Base-by-base conservation (phyloP, 2,329 filamentous ascomycete genomes). In the Cordyceps cicadae region DNA sequence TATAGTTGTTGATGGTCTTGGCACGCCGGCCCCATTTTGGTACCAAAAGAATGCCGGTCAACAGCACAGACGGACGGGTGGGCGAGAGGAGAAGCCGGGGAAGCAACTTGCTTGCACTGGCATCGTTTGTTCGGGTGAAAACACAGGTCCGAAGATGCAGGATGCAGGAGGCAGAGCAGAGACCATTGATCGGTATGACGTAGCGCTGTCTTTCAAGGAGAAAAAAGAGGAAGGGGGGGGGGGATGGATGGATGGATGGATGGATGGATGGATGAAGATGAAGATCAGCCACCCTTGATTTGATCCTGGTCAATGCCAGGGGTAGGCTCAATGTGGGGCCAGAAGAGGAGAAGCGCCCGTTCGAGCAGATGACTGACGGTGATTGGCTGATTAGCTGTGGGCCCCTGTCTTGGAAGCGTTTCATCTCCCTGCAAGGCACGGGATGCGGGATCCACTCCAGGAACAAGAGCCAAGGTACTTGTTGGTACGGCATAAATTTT, bases 351-450 rank as follows among this genome's bases (percentile, higher is more conserved):
- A 5, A 29, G 19, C 45, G n/a, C 45, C 45, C 19, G 19, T 49
- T 39, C n/a, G 51, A 17, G n/a, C n/a, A 32, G 45, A 58, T 51
- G 3, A 1, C 1, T 3, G 21, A 2, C 7, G 7, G 0, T 46
- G 46, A 58, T 58, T 58, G 55, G 55, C 3, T 3, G 32, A 37
- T 7, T 3, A 0, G 9, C 12, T 9, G 34, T 17, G 55, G 55
- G 37, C 5, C 46, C 34, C 6, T 51, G 55, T 51, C 46, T 51
- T 29, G 55, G 15, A 41, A 58, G 34, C 21, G 55, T 58, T 58
- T 58, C 55, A 58, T 51, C 34, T 29, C 55, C 55, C 55, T 58
- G 55, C 55, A 58, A 57, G 55, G 46, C 17, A 51, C 46, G 55
- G 34, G 34, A 12, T 12, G 34, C 24, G 34, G 34, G 29, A 37